Evolutionary conservation across 805 yeast species (phyloP), one percentile per base, ranked within the genome.

Genomic region (Saccharomycopsis javanensis): DNA sequence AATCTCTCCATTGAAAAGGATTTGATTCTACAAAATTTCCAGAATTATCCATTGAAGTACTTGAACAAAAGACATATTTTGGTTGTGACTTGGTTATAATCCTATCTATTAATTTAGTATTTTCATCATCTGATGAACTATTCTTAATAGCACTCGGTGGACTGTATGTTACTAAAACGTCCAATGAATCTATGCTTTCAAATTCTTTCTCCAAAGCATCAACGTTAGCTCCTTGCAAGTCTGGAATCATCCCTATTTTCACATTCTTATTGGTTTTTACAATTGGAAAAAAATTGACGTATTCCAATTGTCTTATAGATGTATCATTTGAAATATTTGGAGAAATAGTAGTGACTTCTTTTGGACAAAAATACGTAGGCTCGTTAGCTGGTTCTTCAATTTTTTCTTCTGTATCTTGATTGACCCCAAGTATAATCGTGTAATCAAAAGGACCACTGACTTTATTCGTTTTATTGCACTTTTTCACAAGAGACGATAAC

Each of bases 111-210:
- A 69, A 62, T 0, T 64, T 51, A 61, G 76, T 72, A n/a, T 78
- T 66, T 18, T 76, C 66, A 30, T 72, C 71, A 20, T 5, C 27
- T 13, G 8, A 18, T 35, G 75, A 73, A 56, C 72, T 76, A 11
- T 68, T 65, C 0, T 85, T 76, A 23, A 85, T 72, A 0, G 72
- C 67, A 1, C 71, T 65, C 2, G 90, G 83, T 90, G 91, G 86
- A 55, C 78, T 75, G 55, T 74, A 74, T 0, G 85, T 76, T 1
- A 87, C 61, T 8, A 87, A 66, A 2, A 87, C 71, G 67, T 87
- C 95, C 1, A 73, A 15, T 23, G 34, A 25, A n/a, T 48, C 16
- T 18, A 18, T 20, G 16, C 27, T 25, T 23, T 15, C n/a, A 16
- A 50, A 35, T 37, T 18, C 45, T 1, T 35, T 28, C n/a, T 31